Evolutionary conservation across 352 stramenopile genomes (phyloP).

Genomic region (Pythium rishiriense): DNA sequence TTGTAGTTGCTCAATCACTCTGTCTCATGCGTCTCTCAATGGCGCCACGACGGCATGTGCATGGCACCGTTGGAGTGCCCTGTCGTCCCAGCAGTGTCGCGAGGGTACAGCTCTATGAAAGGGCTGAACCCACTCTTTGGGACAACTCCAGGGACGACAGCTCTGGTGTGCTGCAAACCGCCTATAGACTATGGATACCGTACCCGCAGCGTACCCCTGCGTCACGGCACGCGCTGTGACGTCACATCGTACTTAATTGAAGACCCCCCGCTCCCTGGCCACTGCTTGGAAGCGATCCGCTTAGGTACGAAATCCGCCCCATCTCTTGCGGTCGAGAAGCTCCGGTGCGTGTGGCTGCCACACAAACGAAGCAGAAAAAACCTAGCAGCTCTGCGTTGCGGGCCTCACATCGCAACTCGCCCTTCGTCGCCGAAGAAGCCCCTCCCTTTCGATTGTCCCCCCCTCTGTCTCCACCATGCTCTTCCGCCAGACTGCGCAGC

Average conservation of each 20-base stretch:
- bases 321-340: constrained; percentile 7
- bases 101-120: too few relatives aligned
- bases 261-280: neutral
- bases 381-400: constrained; percentile 3
- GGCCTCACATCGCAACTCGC: constrained; percentile 29
- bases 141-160: too few relatives aligned
- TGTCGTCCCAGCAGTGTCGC: too few relatives aligned
- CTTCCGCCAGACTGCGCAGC: constrained; percentile 58
- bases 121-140: too few relatives aligned
- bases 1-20: too few relatives aligned
- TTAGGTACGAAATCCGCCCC: constrained; percentile 12
- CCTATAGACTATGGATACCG: too few relatives aligned
- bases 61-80: too few relatives aligned
- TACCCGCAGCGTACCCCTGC: neutral
- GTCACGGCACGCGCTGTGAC: neutral
- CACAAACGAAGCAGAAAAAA: constrained; percentile 49
- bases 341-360: constrained; percentile 25
- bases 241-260: constrained; percentile 30
- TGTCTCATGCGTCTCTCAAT: too few relatives aligned
- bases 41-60: too few relatives aligned
- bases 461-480: constrained; percentile 41
- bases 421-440: neutral
- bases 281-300: neutral
- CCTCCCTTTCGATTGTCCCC: neutral
- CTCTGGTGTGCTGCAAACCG: too few relatives aligned